These are phyloP conservation scores for Angomonas desouzai DNA, from an alignment of 208 protist species.

Conservation along the genomic window DNA sequence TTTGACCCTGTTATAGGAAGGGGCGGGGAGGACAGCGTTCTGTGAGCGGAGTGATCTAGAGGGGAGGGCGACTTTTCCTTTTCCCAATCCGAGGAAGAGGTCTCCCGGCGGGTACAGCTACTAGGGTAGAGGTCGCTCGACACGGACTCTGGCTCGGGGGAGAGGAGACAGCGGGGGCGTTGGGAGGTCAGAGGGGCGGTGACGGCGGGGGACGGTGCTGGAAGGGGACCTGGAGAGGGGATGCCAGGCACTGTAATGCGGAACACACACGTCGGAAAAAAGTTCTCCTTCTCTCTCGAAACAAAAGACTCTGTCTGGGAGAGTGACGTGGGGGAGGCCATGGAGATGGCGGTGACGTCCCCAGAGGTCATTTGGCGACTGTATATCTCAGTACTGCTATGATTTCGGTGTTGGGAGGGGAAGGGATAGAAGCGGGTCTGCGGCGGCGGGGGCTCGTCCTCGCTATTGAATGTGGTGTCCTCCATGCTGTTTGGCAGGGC, in stretches of 20 bases:
- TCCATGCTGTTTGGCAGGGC: background rate
- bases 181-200: background rate
- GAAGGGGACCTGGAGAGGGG: background rate
- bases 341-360: slow-evolving; percentile 2
- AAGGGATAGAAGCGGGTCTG: background rate
- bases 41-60: no score
- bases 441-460: background rate
- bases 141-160: background rate
- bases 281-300: slow-evolving; percentile 5
- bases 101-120: background rate
- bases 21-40: no score
- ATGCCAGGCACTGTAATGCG: background rate
- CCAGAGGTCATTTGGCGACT: background rate
- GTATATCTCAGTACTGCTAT: background rate
- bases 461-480: background rate
- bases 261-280: background rate
- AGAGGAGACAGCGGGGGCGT: background rate
- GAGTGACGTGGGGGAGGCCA: background rate
- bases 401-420: background rate
- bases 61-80: background rate
- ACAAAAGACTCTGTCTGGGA: background rate
- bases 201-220: background rate
- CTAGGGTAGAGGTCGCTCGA: background rate
- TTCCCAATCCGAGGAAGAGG: background rate
- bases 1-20: background rate